phyloP scores from a whole-genome alignment of 2,329 filamentous ascomycete genomes.

The Cytospora leucostoma region DNA sequence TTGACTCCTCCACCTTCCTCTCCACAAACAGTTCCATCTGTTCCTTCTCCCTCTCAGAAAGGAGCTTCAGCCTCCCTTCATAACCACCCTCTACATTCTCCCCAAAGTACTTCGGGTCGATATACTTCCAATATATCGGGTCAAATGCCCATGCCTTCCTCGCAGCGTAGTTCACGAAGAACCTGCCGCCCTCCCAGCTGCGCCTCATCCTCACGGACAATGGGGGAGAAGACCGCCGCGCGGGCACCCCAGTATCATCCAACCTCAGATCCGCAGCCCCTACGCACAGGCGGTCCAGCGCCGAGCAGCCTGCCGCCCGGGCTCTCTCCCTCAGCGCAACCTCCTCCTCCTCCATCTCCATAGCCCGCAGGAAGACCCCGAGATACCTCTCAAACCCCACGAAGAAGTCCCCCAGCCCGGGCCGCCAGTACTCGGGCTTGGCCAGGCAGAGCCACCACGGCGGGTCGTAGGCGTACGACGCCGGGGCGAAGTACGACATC shows the following conservation, averaged over 20 bases:
- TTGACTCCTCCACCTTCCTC: constrained; percentile 11
- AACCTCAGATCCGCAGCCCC: not conserved
- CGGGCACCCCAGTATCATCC: not conserved
- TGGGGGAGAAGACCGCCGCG: too few relatives aligned
- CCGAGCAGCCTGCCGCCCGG: not conserved
- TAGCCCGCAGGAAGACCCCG: not conserved
- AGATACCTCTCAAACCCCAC: constrained; percentile 1
- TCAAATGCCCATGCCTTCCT: constrained; percentile 8
- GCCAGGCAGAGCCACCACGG: constrained; percentile 17
- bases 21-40: constrained; percentile 13
- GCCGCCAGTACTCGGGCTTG: not conserved
- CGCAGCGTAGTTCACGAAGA: constrained; percentile 10
- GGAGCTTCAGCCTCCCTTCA: constrained; percentile 8
- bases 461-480: not conserved
- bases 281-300: not conserved
- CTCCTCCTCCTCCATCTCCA: constrained; percentile 9
- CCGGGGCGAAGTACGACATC: constrained; percentile 17
- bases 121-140: constrained; percentile 17
- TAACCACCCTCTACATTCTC: constrained; percentile 3
- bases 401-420: not conserved
- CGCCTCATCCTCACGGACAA: constrained; percentile 4
- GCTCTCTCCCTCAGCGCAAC: not conserved
- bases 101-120: constrained; percentile 11
- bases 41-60: constrained; percentile 11
- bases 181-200: constrained; percentile 6